These are phyloP conservation scores for Fusarium globosum DNA, from an alignment of 2,329 filamentous ascomycete species.

Conservation along the genomic window DNA sequence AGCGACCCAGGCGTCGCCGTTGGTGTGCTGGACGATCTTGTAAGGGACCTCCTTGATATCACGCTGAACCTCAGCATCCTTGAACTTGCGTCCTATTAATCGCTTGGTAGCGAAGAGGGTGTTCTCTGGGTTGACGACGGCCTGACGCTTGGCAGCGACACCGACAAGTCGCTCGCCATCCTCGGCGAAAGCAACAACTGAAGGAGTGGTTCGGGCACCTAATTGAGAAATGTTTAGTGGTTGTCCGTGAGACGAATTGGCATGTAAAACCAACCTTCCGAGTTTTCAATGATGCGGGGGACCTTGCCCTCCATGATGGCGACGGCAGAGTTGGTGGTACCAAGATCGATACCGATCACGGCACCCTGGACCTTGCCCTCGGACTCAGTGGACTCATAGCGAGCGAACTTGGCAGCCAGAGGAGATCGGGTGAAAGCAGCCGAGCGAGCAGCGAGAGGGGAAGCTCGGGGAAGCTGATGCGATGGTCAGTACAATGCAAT, in stretches of 20 bases:
- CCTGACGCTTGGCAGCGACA: conserved; percentile 97
- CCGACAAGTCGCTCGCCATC: conserved; percentile 96
- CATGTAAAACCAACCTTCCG: conserved; percentile 74
- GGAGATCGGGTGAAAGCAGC: conserved; percentile 76
- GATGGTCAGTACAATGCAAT: conserved; percentile 28
- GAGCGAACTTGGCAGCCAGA: conserved; percentile 77
- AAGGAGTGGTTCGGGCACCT: conserved; percentile 65
- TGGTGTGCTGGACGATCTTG: conserved; percentile 97
- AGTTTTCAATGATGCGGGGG: conserved; percentile 97
- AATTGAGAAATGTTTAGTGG: conserved; percentile 10
- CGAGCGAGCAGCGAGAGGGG: conserved; percentile 74
- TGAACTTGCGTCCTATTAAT: conserved; percentile 98
- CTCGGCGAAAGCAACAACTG: conserved; percentile 94
- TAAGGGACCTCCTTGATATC: conserved; percentile 98
- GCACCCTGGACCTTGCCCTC: conserved; percentile 85
- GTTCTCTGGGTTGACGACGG: conserved; percentile 98
- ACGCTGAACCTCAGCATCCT: conserved; percentile 90
- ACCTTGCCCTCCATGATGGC: conserved; percentile 97
- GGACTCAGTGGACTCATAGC: conserved; percentile 75
- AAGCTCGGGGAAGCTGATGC: conserved; percentile 79
- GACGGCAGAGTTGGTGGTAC: conserved; percentile 97
- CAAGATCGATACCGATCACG: conserved; percentile 98
- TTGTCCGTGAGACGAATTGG: conserved; percentile 10
- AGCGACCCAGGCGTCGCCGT: conserved; percentile 96
- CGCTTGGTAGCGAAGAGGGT: conserved; percentile 98